Evolutionary conservation across 352 stramenopile species (phyloP).

Genomic region (Globisporangium rhizosaccharum): DNA sequence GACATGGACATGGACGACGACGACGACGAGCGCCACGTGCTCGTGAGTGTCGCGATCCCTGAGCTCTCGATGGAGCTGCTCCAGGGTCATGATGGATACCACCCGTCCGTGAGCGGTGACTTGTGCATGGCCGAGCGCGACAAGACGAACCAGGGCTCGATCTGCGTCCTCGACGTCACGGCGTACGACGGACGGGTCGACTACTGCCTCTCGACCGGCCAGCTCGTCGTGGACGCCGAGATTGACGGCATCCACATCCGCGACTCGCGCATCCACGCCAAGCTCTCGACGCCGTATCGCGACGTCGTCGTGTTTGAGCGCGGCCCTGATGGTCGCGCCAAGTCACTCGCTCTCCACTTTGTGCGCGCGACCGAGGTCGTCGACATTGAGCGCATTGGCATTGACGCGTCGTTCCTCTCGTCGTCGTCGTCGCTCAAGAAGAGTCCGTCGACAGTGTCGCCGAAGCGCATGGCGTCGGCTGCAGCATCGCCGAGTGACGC

Average conservation of each 20-base stretch:
- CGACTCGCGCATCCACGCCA: constrained; percentile 53
- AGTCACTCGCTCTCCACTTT: constrained; percentile 63
- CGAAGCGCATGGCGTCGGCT: not conserved
- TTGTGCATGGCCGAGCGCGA: constrained; percentile 64
- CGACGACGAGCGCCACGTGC: constrained; percentile 45
- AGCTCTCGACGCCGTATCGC: constrained; percentile 57
- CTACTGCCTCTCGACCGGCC: constrained; percentile 49
- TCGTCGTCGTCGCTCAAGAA: constrained; percentile 7
- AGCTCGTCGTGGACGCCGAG: constrained; percentile 41
- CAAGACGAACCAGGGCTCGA: constrained; percentile 66
- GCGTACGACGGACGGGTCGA: constrained; percentile 35
- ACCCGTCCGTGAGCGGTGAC: constrained; percentile 69
- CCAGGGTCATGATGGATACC: constrained; percentile 68
- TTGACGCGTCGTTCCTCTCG: constrained; percentile 34
- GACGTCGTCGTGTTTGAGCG: constrained; percentile 72
- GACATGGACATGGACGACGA: constrained; percentile 1
- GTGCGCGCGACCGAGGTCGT: constrained; percentile 36
- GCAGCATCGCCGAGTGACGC: constrained; percentile 5
- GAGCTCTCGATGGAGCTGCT: constrained; percentile 80
- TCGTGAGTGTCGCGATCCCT: constrained; percentile 53
- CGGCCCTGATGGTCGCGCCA: constrained; percentile 26
- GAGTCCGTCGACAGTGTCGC: not conserved
- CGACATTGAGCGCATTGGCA: constrained; percentile 32
- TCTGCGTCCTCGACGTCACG: constrained; percentile 55
- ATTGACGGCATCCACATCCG: constrained; percentile 58